A percentile compares a stretch with the other conserved stretches of the same genome.
Evolutionary conservation across 495 filamentous ascomycete species (phyloP).

Genomic region (Penicillium canescens): DNA sequence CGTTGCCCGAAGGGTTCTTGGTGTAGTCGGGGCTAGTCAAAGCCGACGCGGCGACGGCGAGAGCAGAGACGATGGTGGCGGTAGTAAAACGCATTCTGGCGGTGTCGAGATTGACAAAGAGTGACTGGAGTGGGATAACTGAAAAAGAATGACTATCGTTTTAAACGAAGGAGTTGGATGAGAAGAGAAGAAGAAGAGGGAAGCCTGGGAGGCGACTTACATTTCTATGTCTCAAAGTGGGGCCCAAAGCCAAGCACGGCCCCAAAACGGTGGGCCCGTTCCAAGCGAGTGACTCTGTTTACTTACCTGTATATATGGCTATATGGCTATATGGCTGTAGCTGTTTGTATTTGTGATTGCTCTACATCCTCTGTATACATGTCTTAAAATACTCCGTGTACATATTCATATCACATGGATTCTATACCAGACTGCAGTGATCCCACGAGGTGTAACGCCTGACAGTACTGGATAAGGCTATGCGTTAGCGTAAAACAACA

Average conservation of each 20-base stretch:
- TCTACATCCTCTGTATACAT: too few relatives aligned
- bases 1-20: constrained; percentile 54
- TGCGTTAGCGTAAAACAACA: neutral
- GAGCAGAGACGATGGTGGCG: constrained; percentile 43
- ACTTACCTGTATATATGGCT: too few relatives aligned
- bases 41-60: constrained; percentile 54
- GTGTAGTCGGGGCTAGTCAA: constrained; percentile 51
- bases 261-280: neutral
- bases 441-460: too few relatives aligned
- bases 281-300: neutral
- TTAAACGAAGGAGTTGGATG: constrained; percentile 14
- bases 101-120: constrained; percentile 18
- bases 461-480: constrained; percentile 1
- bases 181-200: constrained; percentile 22
- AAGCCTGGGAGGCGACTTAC: constrained; percentile 24
- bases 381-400: too few relatives aligned
- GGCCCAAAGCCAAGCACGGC: neutral
- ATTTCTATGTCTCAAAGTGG: constrained; percentile 3
- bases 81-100: constrained; percentile 55
- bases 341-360: too few relatives aligned
- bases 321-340: too few relatives aligned
- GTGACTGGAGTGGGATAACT: constrained; percentile 23
- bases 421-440: too few relatives aligned
- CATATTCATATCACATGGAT: too few relatives aligned
- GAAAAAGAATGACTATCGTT: constrained; percentile 16